Conservation (phyloP, 2,329 filamentous ascomycete genomes). For the Aspergillus sp. region DNA sequence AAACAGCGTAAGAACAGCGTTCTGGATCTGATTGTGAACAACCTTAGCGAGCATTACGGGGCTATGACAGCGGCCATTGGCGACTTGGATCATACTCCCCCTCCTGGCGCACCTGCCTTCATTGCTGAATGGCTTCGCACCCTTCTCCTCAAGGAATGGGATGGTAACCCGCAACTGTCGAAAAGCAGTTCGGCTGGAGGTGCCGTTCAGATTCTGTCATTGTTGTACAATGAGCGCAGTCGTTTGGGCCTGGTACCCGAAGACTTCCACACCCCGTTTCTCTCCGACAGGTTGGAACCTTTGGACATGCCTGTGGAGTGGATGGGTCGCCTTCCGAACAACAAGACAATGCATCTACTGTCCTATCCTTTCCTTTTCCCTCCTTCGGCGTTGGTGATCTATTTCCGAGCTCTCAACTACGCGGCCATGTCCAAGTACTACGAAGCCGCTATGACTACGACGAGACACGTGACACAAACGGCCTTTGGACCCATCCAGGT, state of each 20-base stretch:
- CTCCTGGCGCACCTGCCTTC: slow-evolving; percentile 34
- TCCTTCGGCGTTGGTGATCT: slow-evolving; percentile 70
- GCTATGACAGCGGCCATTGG: slow-evolving; percentile 14
- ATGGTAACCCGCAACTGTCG: slow-evolving; percentile 70
- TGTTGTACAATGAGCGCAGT: slow-evolving; percentile 71
- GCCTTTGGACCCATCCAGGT: slow-evolving; percentile 46
- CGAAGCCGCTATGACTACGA: slow-evolving; percentile 62
- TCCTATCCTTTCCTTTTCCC: slow-evolving; percentile 81
- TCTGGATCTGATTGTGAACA: slow-evolving; percentile 40
- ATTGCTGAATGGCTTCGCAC: slow-evolving; percentile 56
- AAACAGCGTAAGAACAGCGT: slow-evolving; percentile 35
- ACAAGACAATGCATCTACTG: slow-evolving; percentile 71
- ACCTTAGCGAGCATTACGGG: slow-evolving; percentile 34
- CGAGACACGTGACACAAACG: slow-evolving; percentile 49
- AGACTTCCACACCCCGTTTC: slow-evolving; percentile 73
- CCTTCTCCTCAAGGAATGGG: slow-evolving; percentile 77
- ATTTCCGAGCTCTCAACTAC: slow-evolving; percentile 87
- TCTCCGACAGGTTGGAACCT: slow-evolving; percentile 74
- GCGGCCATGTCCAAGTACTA: slow-evolving; percentile 79
- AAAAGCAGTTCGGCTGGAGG: slow-evolving; percentile 73
- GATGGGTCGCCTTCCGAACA: slow-evolving; percentile 63
- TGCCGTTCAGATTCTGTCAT: slow-evolving; percentile 71
- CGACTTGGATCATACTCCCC: slow-evolving; percentile 14
- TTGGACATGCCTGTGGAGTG: slow-evolving; percentile 74
- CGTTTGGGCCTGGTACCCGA: slow-evolving; percentile 67